These are phyloP conservation scores for Pleochaeta shiraiana DNA, from an alignment of 2,329 filamentous ascomycete genomes.

Conservation along the genomic window DNA sequence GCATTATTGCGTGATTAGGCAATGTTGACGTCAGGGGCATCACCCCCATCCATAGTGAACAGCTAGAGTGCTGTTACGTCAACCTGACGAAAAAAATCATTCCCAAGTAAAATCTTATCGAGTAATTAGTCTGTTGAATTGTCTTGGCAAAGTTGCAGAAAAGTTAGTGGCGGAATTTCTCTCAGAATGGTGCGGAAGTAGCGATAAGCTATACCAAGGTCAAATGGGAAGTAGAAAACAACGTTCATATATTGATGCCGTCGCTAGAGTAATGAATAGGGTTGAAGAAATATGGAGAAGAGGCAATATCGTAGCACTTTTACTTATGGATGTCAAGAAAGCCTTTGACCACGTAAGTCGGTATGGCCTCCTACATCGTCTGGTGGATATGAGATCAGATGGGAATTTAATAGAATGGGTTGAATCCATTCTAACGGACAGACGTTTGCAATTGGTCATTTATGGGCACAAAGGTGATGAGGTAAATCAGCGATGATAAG, in stretches of 20 bases:
- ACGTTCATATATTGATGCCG: neutral
- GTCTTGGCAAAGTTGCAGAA: neutral
- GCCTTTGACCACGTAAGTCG: neutral
- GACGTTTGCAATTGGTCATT: neutral
- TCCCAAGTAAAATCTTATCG: neutral
- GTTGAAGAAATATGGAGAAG: neutral
- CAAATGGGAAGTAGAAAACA: neutral
- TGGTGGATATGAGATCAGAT: neutral
- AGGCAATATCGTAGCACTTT: neutral
- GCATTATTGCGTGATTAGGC: neutral
- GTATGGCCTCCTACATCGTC: neutral
- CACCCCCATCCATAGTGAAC: neutral
- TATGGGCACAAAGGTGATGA: neutral
- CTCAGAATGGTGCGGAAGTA: neutral
- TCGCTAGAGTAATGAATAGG: neutral
- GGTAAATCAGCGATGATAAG: no score
- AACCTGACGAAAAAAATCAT: neutral
- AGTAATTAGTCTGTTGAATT: no score
- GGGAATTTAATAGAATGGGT: neutral
- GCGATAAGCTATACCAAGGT: neutral
- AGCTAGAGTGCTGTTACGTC: neutral
- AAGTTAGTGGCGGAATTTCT: neutral
- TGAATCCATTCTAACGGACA: neutral
- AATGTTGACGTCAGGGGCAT: neutral
- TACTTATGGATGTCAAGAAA: neutral